Evolutionary conservation across 2,329 filamentous ascomycete species (phyloP).

Genomic region (Penicillium capsulatum): DNA sequence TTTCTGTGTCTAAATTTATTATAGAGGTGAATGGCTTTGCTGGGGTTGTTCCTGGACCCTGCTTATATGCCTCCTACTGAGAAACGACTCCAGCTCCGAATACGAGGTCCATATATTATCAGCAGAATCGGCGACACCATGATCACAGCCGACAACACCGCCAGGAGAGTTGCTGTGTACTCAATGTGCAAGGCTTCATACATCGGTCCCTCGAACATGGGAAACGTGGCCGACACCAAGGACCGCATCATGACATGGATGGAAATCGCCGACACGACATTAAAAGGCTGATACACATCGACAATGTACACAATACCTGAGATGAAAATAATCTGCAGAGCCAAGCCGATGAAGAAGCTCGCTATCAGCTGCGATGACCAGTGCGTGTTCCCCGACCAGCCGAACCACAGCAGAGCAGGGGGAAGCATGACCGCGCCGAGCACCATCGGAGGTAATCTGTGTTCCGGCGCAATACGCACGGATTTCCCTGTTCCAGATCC

Average conservation of each 20-base stretch:
- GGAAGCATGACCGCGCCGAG: slow-evolving; percentile 41
- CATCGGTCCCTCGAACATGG: slow-evolving; percentile 20
- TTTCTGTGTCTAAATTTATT: too few species aligned
- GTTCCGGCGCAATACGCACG: slow-evolving; percentile 34
- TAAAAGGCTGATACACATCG: slow-evolving; percentile 35
- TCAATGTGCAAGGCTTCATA: slow-evolving; percentile 18
- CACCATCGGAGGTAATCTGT: slow-evolving; percentile 44
- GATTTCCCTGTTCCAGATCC: not conserved
- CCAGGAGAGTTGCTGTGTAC: slow-evolving; percentile 21
- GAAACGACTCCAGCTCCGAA: slow-evolving; percentile 25
- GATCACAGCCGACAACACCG: slow-evolving; percentile 50
- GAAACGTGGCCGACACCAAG: slow-evolving; percentile 29
- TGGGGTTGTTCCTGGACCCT: too few species aligned
- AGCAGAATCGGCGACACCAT: slow-evolving; percentile 59
- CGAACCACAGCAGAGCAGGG: slow-evolving; percentile 45
- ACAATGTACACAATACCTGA: slow-evolving; percentile 38
- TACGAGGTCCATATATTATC: slow-evolving; percentile 19
- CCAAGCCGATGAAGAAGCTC: slow-evolving; percentile 41
- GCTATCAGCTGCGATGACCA: slow-evolving; percentile 44
- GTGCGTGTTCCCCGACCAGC: slow-evolving; percentile 40
- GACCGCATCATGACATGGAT: slow-evolving; percentile 34
- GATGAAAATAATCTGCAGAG: slow-evolving; percentile 39
- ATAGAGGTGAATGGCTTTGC: too few species aligned
- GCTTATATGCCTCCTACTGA: slow-evolving; percentile 10
- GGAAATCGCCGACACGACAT: slow-evolving; percentile 34